Evolutionary conservation across 2,329 filamentous ascomycete genomes (phyloP).

Genomic region (Mycosphaerelloides madeirae): DNA sequence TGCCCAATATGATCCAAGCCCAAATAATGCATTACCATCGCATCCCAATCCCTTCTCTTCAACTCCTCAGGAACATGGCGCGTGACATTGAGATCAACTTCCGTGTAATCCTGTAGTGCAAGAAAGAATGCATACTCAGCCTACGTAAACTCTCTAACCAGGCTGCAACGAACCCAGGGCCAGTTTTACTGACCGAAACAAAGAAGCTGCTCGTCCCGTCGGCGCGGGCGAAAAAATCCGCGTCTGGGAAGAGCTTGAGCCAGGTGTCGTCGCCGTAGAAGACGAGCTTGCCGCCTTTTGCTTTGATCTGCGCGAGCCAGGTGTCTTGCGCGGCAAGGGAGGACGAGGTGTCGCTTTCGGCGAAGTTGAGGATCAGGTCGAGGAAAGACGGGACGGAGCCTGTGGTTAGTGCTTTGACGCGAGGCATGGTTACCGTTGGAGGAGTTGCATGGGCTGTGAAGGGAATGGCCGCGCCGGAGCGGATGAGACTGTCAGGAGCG

Average conservation of each 20-base stretch:
- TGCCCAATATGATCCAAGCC: slow-evolving; percentile 97
- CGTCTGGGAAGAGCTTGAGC: slow-evolving; percentile 82
- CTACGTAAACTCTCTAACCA: slow-evolving; percentile 26
- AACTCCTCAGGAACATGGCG: slow-evolving; percentile 79
- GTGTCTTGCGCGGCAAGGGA: slow-evolving; percentile 86
- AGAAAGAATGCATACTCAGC: slow-evolving; percentile 30
- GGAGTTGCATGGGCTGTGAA: slow-evolving; percentile 96
- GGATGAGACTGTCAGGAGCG: slow-evolving; percentile 62
- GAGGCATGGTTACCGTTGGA: slow-evolving; percentile 96
- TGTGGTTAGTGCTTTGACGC: slow-evolving; percentile 94
- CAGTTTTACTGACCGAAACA: slow-evolving; percentile 68
- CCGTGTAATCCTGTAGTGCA: slow-evolving; percentile 74
- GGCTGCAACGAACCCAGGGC: slow-evolving; percentile 23
- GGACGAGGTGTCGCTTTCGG: slow-evolving; percentile 87
- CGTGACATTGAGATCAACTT: slow-evolving; percentile 97
- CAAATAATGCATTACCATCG: slow-evolving; percentile 91
- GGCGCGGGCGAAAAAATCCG: slow-evolving; percentile 66
- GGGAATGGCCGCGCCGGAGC: slow-evolving; percentile 75
- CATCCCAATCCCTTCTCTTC: slow-evolving; percentile 75
- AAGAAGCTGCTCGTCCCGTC: slow-evolving; percentile 98
- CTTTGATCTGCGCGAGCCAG: slow-evolving; percentile 90
- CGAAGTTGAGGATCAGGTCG: slow-evolving; percentile 93
- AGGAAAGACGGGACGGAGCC: slow-evolving; percentile 97
- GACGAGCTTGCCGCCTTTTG: slow-evolving; percentile 69
- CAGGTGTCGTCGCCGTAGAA: slow-evolving; percentile 99